Base-by-base conservation (phyloP, 2,329 filamentous ascomycete genomes). In the Diaporthe helianthi region DNA sequence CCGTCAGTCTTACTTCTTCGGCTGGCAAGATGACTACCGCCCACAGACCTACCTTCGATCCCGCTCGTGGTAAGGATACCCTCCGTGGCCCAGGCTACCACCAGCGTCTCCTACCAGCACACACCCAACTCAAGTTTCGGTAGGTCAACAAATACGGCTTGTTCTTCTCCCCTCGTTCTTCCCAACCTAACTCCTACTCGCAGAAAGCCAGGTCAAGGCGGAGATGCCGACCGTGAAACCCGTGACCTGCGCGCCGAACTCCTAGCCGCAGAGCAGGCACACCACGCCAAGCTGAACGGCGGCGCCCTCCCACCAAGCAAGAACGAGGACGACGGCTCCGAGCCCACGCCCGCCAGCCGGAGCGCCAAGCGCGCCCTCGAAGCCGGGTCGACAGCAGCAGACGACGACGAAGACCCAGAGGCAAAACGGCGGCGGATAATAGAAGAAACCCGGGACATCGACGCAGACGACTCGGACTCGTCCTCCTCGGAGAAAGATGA, bases 61-160 rank as follows among this genome's bases (percentile, higher is more conserved):
- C 96, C 73, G 94, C 95, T 51, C 90, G 91, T 78, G 96, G 96
- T 79, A 98, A 98, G 85, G 96, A 99, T 82, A 93, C 94, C 76
- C 91, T 94, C 71, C 92, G 94, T 76, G 96, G 96, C 58, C 93
- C 93, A 61, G 95, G 94, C 75, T 98, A 98, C 84, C 96, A 99
- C 79, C 95, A 98, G 81, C 92, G 96, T 75, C 91, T 98, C 19
- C 90, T 98, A 17, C 95, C 96, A 41, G 96, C 96, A 38, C 92
- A 99, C 80, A 98, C 93, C 15, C 90, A 93, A 73, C 90, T 99
- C 78, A 99, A 99, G 83, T 92, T 91, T 78, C 89, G 93, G 84
- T 90, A 87, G 55, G 84, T 69, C 8, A 26, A 22, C 17, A 12
- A 8, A 15, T 46, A 38, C 17, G 10, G 7, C 46, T 15, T 9